Conservation (phyloP, 2,329 filamentous ascomycete species). For the Botrytis squamosa region DNA sequence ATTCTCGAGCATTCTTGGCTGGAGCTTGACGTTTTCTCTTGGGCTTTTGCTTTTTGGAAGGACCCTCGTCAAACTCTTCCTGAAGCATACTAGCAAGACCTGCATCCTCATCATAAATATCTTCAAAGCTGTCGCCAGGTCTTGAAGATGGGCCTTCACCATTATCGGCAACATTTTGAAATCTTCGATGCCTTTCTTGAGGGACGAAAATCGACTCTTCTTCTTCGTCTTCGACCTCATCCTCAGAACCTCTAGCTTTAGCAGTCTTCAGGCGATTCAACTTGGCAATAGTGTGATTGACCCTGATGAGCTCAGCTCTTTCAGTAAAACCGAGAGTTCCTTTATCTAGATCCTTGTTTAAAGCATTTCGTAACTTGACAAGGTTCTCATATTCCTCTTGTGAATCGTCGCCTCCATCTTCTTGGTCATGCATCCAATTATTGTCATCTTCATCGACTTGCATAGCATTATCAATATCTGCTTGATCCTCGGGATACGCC, state of each 20-base stretch:
- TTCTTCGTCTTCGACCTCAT: slow-evolving; percentile 10
- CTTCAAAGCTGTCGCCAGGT: slow-evolving; percentile 4
- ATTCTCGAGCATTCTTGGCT: slow-evolving; percentile 30
- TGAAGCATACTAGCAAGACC: slow-evolving; percentile 24
- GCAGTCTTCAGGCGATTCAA: slow-evolving; percentile 4
- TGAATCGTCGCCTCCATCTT: background rate
- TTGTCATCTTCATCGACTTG: slow-evolving; percentile 15
- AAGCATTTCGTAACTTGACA: background rate
- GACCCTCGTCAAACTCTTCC: slow-evolving; percentile 19
- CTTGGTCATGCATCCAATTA: slow-evolving; percentile 12
- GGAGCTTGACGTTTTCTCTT: slow-evolving; percentile 28
- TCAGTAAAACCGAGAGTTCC: background rate
- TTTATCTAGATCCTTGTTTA: background rate
- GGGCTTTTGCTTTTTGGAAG: slow-evolving; percentile 20
- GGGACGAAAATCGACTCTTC: slow-evolving; percentile 28
- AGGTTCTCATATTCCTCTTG: slow-evolving; percentile 16
- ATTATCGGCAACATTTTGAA: background rate
- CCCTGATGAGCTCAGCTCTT: background rate
- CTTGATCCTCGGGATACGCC: background rate
- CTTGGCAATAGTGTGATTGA: background rate
- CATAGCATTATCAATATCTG: slow-evolving; percentile 22
- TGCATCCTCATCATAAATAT: slow-evolving; percentile 9
- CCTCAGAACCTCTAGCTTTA: background rate
- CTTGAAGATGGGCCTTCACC: slow-evolving; percentile 16
- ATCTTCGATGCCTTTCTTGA: slow-evolving; percentile 23